Conservation (phyloP, 106 monocot genomes). For the Dioscorea alata region DNA sequence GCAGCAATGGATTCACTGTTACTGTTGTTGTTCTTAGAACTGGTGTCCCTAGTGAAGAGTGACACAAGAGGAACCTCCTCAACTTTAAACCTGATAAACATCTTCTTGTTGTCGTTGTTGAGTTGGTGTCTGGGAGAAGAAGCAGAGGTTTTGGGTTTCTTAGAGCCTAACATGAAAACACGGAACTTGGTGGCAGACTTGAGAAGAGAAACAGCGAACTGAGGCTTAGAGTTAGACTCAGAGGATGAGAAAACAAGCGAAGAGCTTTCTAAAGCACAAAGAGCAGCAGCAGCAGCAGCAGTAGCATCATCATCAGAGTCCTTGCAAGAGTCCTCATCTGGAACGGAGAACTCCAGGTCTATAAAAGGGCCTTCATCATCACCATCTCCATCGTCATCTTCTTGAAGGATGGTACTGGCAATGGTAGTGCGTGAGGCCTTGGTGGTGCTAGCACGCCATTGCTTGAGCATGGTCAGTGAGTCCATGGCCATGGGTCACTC, state of each 20-base stretch:
- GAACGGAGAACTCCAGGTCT: conserved; percentile 45
- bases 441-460: conserved; percentile 18
- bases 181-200: conserved; percentile 36
- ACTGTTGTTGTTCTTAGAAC: conserved; percentile 18
- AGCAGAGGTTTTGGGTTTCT: conserved; percentile 11
- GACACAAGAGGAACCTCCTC: conserved; percentile 58
- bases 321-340: conserved; percentile 8
- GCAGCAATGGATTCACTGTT: neutral
- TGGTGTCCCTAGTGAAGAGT: conserved; percentile 50
- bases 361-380: conserved; percentile 49
- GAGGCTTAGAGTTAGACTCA: conserved; percentile 15
- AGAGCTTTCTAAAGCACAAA: conserved; percentile 5
- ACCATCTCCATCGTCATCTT: conserved; percentile 14
- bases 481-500: conserved; percentile 5
- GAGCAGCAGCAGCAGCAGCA: neutral
- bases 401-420: conserved; percentile 5
- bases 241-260: neutral
- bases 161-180: conserved; percentile 26
- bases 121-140: neutral
- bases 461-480: conserved; percentile 28
- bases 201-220: conserved; percentile 14
- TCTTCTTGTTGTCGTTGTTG: conserved; percentile 18
- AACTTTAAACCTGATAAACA: conserved; percentile 39
- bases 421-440: neutral
- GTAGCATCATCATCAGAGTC: neutral